A percentile compares a stretch with the other conserved stretches of the same genome.
These are phyloP conservation scores for Sequoia sempervirens DNA, from an alignment of 75 land plant species.

Conservation along the genomic window DNA sequence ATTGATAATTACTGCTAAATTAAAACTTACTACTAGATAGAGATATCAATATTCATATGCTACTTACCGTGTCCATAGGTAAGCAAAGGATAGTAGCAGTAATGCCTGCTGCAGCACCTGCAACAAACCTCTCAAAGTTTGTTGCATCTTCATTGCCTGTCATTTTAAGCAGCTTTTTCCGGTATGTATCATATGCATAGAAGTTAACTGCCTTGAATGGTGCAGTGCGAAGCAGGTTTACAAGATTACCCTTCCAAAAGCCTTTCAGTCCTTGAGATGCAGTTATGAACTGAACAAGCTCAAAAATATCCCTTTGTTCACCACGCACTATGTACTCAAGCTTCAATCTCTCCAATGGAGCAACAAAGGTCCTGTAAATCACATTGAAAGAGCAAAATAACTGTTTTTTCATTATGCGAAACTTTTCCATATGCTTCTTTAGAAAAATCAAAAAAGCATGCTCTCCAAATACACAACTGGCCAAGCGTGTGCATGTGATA, in stretches of 20 bases:
- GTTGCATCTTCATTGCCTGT: constrained; percentile 67
- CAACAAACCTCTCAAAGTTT: constrained; percentile 72
- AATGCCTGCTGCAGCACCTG: constrained; percentile 90
- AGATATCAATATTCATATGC: background rate
- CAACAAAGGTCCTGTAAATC: constrained; percentile 67
- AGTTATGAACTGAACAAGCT: constrained; percentile 54
- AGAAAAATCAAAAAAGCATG: background rate
- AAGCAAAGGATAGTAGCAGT: constrained; percentile 80
- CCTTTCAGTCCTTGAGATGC: constrained; percentile 71
- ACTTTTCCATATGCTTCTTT: background rate
- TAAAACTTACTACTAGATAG: background rate
- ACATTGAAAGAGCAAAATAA: constrained; percentile 3
- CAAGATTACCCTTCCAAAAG: constrained; percentile 88
- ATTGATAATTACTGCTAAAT: background rate
- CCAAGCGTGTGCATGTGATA: background rate
- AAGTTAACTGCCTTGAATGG: constrained; percentile 91
- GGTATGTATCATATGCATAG: constrained; percentile 74
- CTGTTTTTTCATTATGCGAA: background rate
- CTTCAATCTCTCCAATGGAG: constrained; percentile 89
- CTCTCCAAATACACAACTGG: background rate
- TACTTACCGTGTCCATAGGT: constrained; percentile 85
- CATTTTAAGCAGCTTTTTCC: constrained; percentile 44
- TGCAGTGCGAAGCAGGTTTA: constrained; percentile 90
- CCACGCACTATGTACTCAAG: constrained; percentile 88
- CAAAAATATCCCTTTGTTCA: constrained; percentile 50